Evolutionary conservation across 2,329 filamentous ascomycete species (phyloP), one percentile per base, ranked within the genome.

Genomic region (Colletotrichum theobromicola): DNA sequence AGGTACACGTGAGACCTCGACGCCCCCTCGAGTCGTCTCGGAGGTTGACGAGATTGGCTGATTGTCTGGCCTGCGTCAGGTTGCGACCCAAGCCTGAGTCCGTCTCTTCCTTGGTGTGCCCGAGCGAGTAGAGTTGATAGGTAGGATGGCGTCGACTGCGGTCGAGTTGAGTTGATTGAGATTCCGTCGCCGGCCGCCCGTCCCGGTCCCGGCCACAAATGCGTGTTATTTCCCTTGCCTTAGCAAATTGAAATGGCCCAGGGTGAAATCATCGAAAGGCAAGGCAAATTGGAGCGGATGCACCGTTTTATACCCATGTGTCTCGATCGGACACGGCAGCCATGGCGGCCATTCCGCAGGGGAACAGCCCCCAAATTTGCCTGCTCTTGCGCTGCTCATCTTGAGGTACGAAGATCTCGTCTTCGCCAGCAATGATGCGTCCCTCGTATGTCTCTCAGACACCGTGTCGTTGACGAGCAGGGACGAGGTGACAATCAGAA

Each of bases 1-100:
- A 74, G 72, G 68, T 46, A 72, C 72, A 72, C 68, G 69, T 75
- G 72, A 72, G 72, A 72, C 72, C 72, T 75, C 67, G 62, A 67
- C 62, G 57, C 68, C 68, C 30, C 63, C 68, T 63, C 60, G 58
- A 46, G 35, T 67, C 55, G 66, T 67, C 62, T 62, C 68, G 57
- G 68, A 74, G 42, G 68, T 63, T 24, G 55, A 74, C 42, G 46
- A 74, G 72, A 72, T 74, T 74, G 72, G 72, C 70, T 67, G 55
- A 34, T 50, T 16, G 55, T 68, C 60, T 73, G 68, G 68, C 68
- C 72, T 72, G 72, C 72, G 68, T 74, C 72, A 74, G 57, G 68
- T 62, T 72, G 68, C 67, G 72, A 67, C 62, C 72, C 72, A 74
- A 74, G 68, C 68, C 57, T 58, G 68, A 72, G 72, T 66, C 68